These are phyloP conservation scores for Closterium sp. DNA, from an alignment of 139 green algal species.

Conservation along the genomic window DNA sequence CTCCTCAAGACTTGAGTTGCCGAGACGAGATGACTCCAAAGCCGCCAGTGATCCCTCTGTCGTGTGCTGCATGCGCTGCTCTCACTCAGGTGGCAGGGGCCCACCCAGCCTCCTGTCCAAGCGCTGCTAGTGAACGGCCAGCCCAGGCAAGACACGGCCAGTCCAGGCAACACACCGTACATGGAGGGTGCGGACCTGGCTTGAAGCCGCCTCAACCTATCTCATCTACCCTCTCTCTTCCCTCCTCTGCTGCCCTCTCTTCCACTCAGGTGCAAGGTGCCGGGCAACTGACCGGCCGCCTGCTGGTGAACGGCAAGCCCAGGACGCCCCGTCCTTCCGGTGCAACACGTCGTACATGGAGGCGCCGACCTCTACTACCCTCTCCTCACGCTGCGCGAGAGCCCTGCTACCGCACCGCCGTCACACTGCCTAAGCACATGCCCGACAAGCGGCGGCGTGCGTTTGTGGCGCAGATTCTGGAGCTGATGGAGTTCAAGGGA, in stretches of 20 bases:
- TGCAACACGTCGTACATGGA: not conserved
- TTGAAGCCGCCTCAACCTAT: too few relatives aligned
- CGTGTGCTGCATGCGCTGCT: too few relatives aligned
- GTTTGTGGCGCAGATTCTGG: not conserved
- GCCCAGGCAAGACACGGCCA: too few relatives aligned
- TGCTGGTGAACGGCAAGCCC: conserved; percentile 1
- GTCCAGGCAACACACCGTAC: too few relatives aligned
- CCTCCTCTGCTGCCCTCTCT: not conserved
- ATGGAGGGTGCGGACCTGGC: too few relatives aligned
- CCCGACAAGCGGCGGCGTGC: not conserved
- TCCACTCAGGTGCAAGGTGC: not conserved
- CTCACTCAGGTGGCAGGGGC: too few relatives aligned
- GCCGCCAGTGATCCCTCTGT: too few relatives aligned
- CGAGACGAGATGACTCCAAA: too few relatives aligned
- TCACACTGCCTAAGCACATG: not conserved
- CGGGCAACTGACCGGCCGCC: not conserved
- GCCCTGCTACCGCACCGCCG: not conserved
- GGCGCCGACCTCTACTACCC: not conserved
- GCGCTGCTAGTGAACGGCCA: too few relatives aligned
- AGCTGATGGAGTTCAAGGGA: not conserved
- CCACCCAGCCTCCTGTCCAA: too few relatives aligned
- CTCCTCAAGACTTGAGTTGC: too few relatives aligned
- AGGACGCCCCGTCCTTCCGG: not conserved
- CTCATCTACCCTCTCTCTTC: too few relatives aligned
- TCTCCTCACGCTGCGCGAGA: not conserved